These are phyloP conservation scores for Gymnopus androsaceus DNA, from an alignment of 1,284 basidiomycete genomes.

Conservation along the genomic window DNA sequence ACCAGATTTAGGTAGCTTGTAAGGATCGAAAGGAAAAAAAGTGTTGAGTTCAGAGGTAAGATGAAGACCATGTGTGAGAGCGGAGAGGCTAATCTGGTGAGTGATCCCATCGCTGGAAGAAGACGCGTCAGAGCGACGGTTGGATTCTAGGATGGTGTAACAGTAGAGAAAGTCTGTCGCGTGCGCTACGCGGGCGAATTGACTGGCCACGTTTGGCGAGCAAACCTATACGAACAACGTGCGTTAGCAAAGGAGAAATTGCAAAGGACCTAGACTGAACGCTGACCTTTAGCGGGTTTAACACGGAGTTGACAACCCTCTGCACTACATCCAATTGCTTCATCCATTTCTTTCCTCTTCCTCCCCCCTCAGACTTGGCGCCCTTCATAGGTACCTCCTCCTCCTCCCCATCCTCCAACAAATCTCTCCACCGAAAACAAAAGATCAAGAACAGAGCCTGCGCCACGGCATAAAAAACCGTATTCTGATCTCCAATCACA, in stretches of 20 bases:
- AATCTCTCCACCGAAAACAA: slow-evolving; percentile 95
- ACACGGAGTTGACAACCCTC: slow-evolving; percentile 76
- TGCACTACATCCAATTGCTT: slow-evolving; percentile 79
- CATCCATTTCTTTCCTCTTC: slow-evolving; percentile 82
- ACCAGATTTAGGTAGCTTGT: slow-evolving; percentile 78
- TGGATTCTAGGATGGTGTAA: slow-evolving; percentile 90
- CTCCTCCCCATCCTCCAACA: slow-evolving; percentile 63
- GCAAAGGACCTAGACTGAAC: neutral
- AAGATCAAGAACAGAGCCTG: slow-evolving; percentile 97
- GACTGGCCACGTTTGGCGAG: slow-evolving; percentile 86
- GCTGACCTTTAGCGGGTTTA: slow-evolving; percentile 87
- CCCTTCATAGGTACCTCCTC: slow-evolving; percentile 37
- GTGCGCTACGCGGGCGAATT: slow-evolving; percentile 94
- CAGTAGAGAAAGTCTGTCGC: slow-evolving; percentile 93
- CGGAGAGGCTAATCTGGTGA: slow-evolving; percentile 14
- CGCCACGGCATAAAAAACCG: slow-evolving; percentile 89
- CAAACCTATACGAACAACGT: slow-evolving; percentile 75
- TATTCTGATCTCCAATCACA: slow-evolving; percentile 54
- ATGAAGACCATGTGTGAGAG: slow-evolving; percentile 33
- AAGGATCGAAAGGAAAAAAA: slow-evolving; percentile 99
- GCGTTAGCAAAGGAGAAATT: neutral
- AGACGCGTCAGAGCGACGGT: slow-evolving; percentile 60
- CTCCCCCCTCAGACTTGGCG: slow-evolving; percentile 27
- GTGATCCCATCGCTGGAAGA: slow-evolving; percentile 14
- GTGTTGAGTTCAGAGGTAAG: slow-evolving; percentile 80